Evolutionary conservation across 2,329 filamentous ascomycete species (phyloP).

Genomic region (Endocalyx cinctus): DNA sequence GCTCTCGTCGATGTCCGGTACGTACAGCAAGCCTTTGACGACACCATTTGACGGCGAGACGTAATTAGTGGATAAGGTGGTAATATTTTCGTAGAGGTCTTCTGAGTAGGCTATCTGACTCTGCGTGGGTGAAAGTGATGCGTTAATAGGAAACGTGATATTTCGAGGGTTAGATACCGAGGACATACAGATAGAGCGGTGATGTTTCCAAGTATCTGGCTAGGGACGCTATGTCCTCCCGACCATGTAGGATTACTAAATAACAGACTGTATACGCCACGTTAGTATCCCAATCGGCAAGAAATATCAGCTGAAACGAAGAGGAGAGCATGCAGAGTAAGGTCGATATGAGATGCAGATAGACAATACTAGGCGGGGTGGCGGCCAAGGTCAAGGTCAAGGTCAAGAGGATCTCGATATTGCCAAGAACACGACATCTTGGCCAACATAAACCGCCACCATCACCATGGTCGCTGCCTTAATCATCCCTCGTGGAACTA

Average conservation of each 20-base stretch:
- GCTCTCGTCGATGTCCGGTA: conserved; percentile 60
- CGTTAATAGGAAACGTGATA: conserved; percentile 14
- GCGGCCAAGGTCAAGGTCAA: too few relatives aligned
- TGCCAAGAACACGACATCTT: conserved; percentile 9
- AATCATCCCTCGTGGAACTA: too few relatives aligned
- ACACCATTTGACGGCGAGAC: conserved; percentile 53
- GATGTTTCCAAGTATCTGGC: conserved; percentile 52
- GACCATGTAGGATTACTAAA: conserved; percentile 56
- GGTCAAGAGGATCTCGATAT: too few relatives aligned
- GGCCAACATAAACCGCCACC: too few relatives aligned
- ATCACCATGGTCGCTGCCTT: too few relatives aligned
- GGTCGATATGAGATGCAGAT: too few relatives aligned
- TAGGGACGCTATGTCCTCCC: conserved; percentile 44
- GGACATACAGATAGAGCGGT: conserved; percentile 50
- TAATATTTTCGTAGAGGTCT: conserved; percentile 55
- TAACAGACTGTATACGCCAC: conserved; percentile 47
- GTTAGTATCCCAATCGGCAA: too few relatives aligned
- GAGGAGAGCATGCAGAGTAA: too few relatives aligned
- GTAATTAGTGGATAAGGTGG: conserved; percentile 69
- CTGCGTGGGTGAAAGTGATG: conserved; percentile 18
- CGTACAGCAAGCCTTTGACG: conserved; percentile 78
- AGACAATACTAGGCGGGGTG: too few relatives aligned
- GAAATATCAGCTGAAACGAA: too few relatives aligned
- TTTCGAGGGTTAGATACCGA: conserved; percentile 1
- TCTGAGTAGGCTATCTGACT: conserved; percentile 48